Percentiles rank a stretch among this genome's conserved stretches.
Conservation (phyloP, 208 protist genomes). For the Giardia duodenalis region DNA sequence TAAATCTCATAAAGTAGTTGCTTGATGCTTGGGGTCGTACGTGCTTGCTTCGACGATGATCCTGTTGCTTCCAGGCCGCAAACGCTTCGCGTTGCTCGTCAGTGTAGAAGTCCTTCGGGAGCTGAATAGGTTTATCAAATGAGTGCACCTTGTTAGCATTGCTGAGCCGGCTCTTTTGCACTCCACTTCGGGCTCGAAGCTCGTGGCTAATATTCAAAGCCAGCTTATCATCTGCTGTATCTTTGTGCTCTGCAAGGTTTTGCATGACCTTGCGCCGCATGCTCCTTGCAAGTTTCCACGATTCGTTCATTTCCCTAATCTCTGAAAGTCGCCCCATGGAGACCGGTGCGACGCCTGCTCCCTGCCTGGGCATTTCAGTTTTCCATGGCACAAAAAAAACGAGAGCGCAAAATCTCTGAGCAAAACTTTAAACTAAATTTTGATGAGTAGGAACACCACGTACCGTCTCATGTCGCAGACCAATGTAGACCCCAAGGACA, state of each 20-base stretch:
- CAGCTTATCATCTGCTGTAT: too few relatives aligned
- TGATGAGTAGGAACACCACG: neutral
- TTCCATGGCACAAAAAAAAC: neutral
- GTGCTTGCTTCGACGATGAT: neutral
- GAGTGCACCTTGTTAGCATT: too few relatives aligned
- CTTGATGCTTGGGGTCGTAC: neutral
- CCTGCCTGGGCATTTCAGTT: too few relatives aligned
- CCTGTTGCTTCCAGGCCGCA: neutral
- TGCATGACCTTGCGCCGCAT: neutral
- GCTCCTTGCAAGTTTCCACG: neutral
- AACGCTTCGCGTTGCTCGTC: neutral
- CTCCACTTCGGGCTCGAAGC: too few relatives aligned
- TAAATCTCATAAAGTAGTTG: neutral
- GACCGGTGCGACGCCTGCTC: neutral
- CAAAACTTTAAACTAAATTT: too few relatives aligned
- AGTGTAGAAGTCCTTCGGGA: neutral
- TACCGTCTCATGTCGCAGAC: conserved; percentile 2
- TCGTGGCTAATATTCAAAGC: too few relatives aligned
- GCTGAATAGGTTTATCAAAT: neutral
- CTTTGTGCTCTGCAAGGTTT: too few relatives aligned
- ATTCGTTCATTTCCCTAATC: neutral
- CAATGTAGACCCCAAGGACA: conserved; percentile 12
- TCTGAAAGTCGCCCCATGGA: neutral
- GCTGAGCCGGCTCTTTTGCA: too few relatives aligned
- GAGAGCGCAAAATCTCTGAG: neutral